Percentiles rank a stretch among this genome's conserved stretches.
phyloP scores from a whole-genome alignment of 73 alveolate species.

The Breviolum minutum region DNA sequence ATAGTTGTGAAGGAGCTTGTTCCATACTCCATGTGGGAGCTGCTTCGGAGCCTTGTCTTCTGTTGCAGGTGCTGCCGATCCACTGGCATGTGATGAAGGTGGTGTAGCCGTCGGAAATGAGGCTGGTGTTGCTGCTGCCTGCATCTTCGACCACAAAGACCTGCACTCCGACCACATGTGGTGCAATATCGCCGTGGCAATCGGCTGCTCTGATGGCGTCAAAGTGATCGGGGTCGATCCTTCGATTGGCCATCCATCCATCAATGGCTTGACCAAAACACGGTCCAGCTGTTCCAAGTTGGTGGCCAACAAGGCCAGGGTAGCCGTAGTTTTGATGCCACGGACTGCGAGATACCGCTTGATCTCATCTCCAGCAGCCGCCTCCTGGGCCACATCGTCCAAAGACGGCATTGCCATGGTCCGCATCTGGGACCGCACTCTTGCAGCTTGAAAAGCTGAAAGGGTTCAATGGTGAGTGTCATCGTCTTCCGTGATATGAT shows the following conservation, averaged over 20 bases:
- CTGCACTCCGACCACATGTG: neutral
- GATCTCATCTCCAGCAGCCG: neutral
- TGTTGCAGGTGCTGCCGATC: neutral
- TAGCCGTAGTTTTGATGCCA: neutral
- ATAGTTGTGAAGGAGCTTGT: neutral
- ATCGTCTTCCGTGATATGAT: neutral
- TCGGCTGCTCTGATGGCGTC: neutral
- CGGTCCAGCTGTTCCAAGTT: neutral
- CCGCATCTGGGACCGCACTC: too few relatives aligned
- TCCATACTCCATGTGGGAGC: neutral
- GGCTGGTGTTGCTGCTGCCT: neutral
- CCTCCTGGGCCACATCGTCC: neutral
- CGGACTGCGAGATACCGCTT: neutral
- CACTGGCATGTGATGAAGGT: neutral
- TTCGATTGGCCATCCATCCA: neutral
- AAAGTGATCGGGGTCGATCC: neutral
- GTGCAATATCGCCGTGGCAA: neutral
- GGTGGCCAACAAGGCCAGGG: neutral
- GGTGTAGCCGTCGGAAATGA: neutral
- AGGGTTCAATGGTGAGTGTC: neutral
- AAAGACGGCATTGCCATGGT: neutral
- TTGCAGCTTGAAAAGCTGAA: neutral
- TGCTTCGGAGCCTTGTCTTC: slow-evolving; percentile 6
- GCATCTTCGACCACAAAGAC: neutral
- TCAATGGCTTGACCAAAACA: neutral